Evolutionary conservation across 129 eudicot species (phyloP), one percentile per base, ranked within the genome.

Genomic region (Helianthus tuberosus): DNA sequence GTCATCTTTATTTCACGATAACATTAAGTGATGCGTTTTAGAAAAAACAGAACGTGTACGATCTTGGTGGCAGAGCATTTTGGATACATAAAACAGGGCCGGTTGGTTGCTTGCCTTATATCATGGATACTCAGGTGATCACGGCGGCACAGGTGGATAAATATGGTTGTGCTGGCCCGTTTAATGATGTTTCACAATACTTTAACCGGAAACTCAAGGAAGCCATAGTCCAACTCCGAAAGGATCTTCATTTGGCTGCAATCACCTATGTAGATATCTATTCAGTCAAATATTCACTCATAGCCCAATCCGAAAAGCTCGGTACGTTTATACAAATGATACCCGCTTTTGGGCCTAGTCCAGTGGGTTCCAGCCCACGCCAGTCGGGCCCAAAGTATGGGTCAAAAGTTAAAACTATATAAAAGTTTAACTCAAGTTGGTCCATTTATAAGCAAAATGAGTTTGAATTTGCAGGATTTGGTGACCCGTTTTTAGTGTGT

Each of bases 11-110:
- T 60, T 25, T 1, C 13, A 35, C 11, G 0, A 1, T 38, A 8
- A 32, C 13, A 10, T 4, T 43, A 4, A 17, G 4, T 64, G 36
- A 16, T 17, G 53, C 5, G 52, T 20, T 66, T 6, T 54, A 29
- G 11, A 41, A 35, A n/a, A 5, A 41, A 43, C 84, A 87, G 96
- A 66, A 76, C 5, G 60, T 89, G 43, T 89, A 89, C 57, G 75
- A 43, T 36, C 82, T 57, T 80, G 96, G 93, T 49, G 96, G 89
- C 46, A 84, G 96, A 54, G 73, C 90, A 51, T 87, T 89, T 59
- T 87, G 86, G 93, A 78, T 89, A 69, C 96, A 89, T 80, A 87
- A 90, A 84, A 90, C 96, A 0, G 96, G 96, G 20, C 96, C 96
- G 1, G 75, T 85, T 39, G 96, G 96, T 55, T 90, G 96, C 77